A percentile compares a stretch with the other conserved stretches of the same genome.
Conservation (phyloP, 257 asterid species). For the Salvia rosmarinus region DNA sequence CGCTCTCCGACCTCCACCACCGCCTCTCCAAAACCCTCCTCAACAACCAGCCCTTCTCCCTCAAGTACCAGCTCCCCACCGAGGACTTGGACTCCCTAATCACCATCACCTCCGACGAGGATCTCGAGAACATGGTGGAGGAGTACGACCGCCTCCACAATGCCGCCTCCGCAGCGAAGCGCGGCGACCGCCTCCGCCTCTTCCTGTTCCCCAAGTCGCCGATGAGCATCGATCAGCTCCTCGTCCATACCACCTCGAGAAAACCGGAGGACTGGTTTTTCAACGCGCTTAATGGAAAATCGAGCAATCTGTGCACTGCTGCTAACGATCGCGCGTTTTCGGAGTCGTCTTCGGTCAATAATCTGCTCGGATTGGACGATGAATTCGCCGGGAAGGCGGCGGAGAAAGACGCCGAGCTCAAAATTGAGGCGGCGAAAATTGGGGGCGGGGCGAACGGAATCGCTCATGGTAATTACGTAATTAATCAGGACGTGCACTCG, state of each 20-base stretch:
- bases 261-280: constrained; percentile 87
- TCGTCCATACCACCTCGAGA: constrained; percentile 46
- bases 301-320: constrained; percentile 35
- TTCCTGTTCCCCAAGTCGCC: constrained; percentile 46
- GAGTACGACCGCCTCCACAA: constrained; percentile 74
- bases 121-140: constrained; percentile 85
- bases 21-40: constrained; percentile 68
- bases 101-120: constrained; percentile 77
- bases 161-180: constrained; percentile 13
- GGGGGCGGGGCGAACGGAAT: constrained; percentile 27
- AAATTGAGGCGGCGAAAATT: constrained; percentile 35
- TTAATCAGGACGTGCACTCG: constrained; percentile 59
- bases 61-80: constrained; percentile 80
- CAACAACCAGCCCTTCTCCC: constrained; percentile 46
- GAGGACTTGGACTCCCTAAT: constrained; percentile 90
- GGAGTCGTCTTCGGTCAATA: constrained; percentile 79
- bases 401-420: constrained; percentile 36
- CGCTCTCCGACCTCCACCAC: constrained; percentile 57
- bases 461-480: constrained; percentile 13
- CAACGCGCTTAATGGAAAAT: constrained; percentile 66
- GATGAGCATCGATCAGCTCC: constrained; percentile 45
- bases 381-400: constrained; percentile 41
- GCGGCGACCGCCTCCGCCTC: constrained; percentile 64
- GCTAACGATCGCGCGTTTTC: constrained; percentile 58
- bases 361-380: constrained; percentile 78